Evolutionary conservation across 768 basidiomycete genomes (phyloP), one percentile per base, ranked within the genome.

Genomic region (Boletus coccyginus): DNA sequence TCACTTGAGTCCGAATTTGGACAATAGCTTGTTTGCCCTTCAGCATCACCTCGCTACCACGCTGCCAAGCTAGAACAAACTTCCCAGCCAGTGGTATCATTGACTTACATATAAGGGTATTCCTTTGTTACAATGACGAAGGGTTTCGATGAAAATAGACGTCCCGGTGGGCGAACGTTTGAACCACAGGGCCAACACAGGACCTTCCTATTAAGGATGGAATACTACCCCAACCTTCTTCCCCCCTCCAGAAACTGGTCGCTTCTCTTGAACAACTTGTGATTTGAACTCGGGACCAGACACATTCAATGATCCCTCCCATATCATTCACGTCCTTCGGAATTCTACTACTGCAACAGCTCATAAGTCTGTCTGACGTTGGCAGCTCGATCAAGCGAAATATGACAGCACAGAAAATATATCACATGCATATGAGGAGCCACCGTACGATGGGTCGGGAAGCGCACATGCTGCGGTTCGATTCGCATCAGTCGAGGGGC

Each of bases 1-100:
- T 53, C 32, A 17, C 50, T 70, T 70, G 27, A 70, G 29, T 24
- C 68, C 69, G 17, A 35, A 71, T 71, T 61, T 50, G 66, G 71
- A 50, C 10, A 38, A 50, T 65, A 46, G 50, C 56, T 73, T 73
- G 70, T 71, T 59, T 53, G 8, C 38, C 31, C 39, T 40, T 51
- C 32, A 11, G 2, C 21, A 21, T 32, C 52, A 31, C 50, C 16
- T 56, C 51, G 51, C 49, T 33, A 42, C 33, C 38, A 27, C 21
- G 19, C 14, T 46, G 12, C 14, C 47, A 52, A 19, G 40, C 17
- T 29, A 17, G 3, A 35, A 29, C 46, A 5, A 9, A 36, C 24
- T 52, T 64, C 57, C 43, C 53, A 21, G 21, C 2, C 21, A 21
- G 1, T 21, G 21, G 21, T 21, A 21, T 21, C 21, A 21, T 21